Conservation (phyloP, 2,329 filamentous ascomycete genomes). For the Cercospora citrullina region DNA sequence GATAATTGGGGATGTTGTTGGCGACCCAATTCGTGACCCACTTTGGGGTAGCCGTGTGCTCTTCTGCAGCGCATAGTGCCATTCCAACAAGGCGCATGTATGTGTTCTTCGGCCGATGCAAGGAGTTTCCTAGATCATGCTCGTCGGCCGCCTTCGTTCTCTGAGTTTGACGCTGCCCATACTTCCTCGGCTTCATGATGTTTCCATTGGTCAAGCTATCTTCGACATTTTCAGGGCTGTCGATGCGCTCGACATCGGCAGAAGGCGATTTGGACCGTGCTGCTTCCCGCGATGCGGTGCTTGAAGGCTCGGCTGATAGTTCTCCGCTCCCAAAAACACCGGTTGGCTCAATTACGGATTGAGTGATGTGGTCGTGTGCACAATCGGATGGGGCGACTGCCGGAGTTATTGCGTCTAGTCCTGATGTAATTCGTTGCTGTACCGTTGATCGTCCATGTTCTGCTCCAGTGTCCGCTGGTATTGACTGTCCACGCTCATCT, state of each 20-base stretch:
- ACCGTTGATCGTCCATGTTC: not conserved
- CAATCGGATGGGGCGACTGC: not conserved
- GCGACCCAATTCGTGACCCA: slow-evolving; percentile 34
- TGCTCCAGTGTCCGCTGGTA: not conserved
- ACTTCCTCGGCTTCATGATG: not conserved
- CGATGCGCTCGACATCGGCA: not conserved
- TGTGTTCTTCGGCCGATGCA: slow-evolving; percentile 25
- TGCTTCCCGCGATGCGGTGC: not conserved
- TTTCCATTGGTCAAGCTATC: not conserved
- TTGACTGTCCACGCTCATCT: not conserved
- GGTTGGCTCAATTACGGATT: not conserved
- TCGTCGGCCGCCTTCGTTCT: not conserved
- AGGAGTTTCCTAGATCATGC: slow-evolving; percentile 28
- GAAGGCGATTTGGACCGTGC: not conserved
- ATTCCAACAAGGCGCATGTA: slow-evolving; percentile 33
- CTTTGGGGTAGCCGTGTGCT: slow-evolving; percentile 25
- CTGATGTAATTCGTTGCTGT: not conserved
- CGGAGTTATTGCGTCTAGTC: not conserved
- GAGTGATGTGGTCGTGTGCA: not conserved
- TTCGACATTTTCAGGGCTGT: too few species aligned
- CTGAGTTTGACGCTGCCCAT: not conserved
- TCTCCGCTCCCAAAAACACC: not conserved
- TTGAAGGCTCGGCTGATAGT: not conserved
- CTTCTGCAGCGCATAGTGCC: slow-evolving; percentile 33
- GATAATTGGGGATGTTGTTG: slow-evolving; percentile 33